Evolutionary conservation across 164 flowering plant species (phyloP), one percentile per base, ranked within the genome.

Genomic region (Platanus orientalis): DNA sequence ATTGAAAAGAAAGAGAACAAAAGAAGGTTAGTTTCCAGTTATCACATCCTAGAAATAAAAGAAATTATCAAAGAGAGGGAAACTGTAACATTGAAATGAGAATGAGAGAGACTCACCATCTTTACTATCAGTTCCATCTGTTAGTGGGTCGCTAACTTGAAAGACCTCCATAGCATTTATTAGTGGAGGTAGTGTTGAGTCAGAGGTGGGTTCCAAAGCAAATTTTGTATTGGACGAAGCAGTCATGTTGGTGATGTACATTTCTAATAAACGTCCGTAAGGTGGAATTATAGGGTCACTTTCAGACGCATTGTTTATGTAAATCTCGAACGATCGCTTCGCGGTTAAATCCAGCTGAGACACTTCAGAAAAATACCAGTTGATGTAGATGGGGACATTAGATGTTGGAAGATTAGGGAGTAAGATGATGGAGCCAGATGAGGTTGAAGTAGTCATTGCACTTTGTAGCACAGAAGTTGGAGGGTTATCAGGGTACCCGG

Each of bases 111-210:
- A 61, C 75, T 12, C 4, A 82, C 86, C 67, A 66, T 80, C 84
- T 23, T 66, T 28, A 34, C 54, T 54, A 34, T 75, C 27, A 29
- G 83, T 79, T 48, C 80, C 80, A 36, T 64, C 55, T 0, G 76
- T 64, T 9, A 69, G 60, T 0, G 62, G 42, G 11, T 57, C 68
- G 13, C 75, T 61, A 5, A 78, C 30, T 0, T 0, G 0, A 47
- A 63, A 80, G 16, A 79, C 34, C 62, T 83, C 88, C 65, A 73
- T 21, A 51, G 85, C 88, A 57, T 76, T 83, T 34, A 81, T 69
- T 29, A 83, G 65, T 13, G 88, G 85, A 0, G 83, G 79, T 26
- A 79, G 77, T 1, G 74, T 72, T 0, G 85, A 83, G 20, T 63
- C 70, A 0, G 62, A 1, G 10, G 75, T 65, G 1, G 77, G 52